phyloP scores from a whole-genome alignment of 2,329 filamentous ascomycete species.

The Fusarium equiseti region DNA sequence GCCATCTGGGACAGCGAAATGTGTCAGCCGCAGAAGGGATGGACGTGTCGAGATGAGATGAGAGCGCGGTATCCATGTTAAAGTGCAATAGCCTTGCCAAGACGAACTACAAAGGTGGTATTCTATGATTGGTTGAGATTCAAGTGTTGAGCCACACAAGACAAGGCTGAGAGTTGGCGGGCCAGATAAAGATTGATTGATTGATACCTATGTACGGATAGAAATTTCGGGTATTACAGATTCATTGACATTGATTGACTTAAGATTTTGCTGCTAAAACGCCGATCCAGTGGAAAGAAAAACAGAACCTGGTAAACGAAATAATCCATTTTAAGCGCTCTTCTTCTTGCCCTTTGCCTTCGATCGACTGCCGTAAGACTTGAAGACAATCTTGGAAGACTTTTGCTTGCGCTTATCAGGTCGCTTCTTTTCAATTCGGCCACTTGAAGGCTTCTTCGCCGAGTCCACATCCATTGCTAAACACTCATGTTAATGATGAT shows the following conservation, averaged over 20 bases:
- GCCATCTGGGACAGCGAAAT: conserved; percentile 36
- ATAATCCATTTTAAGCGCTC: conserved; percentile 29
- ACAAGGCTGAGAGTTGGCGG: conserved; percentile 39
- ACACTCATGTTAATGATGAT: conserved; percentile 24
- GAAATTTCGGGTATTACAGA: conserved; percentile 46
- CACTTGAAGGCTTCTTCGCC: conserved; percentile 57
- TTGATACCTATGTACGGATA: background rate
- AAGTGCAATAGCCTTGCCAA: conserved; percentile 42
- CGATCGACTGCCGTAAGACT: conserved; percentile 66
- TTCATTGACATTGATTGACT: conserved; percentile 45
- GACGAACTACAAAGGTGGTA: conserved; percentile 42
- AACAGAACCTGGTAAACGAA: conserved; percentile 31
- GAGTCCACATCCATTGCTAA: conserved; percentile 70
- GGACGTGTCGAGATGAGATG: conserved; percentile 45
- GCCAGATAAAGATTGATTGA: background rate
- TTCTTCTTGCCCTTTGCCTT: conserved; percentile 61
- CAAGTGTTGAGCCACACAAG: conserved; percentile 46
- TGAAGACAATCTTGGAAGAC: conserved; percentile 70
- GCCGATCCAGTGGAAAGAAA: conserved; percentile 25
- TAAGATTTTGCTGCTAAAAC: conserved; percentile 46
- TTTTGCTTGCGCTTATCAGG: conserved; percentile 69
- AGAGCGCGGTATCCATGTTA: conserved; percentile 28
- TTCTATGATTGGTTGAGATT: conserved; percentile 33
- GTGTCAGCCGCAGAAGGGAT: conserved; percentile 31
- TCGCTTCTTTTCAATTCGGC: conserved; percentile 61